A percentile compares a stretch with the other conserved stretches of the same genome.
These are phyloP conservation scores for Elsinoe perseae DNA, from an alignment of 2,329 filamentous ascomycete genomes.

Conservation along the genomic window DNA sequence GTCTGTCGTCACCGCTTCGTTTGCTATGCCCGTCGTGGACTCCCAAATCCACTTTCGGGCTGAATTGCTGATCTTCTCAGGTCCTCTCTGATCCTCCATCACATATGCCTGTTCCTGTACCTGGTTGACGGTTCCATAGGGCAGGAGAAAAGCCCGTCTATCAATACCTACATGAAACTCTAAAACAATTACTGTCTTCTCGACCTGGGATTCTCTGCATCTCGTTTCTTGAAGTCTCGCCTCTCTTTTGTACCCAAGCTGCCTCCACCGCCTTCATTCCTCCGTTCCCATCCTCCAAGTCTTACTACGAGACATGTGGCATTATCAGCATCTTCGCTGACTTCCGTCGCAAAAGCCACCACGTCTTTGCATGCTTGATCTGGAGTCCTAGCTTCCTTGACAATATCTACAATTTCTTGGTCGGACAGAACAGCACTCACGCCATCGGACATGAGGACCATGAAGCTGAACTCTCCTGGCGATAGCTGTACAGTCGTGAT, in stretches of 20 bases:
- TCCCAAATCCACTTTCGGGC: too few species aligned
- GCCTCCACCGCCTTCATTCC: conserved; percentile 77
- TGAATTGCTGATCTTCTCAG: too few species aligned
- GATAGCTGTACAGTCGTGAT: conserved; percentile 69
- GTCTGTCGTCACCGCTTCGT: conserved; percentile 13
- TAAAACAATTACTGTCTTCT: conserved; percentile 40
- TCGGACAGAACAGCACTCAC: conserved; percentile 79
- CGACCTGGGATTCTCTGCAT: conserved; percentile 73
- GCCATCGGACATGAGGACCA: conserved; percentile 83
- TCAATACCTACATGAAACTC: neutral
- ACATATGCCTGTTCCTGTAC: neutral
- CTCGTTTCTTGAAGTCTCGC: conserved; percentile 70
- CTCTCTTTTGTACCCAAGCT: conserved; percentile 89
- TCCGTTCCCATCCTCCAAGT: conserved; percentile 58
- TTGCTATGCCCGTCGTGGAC: too few species aligned
- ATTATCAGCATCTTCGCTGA: conserved; percentile 60
- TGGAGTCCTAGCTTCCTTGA: conserved; percentile 88
- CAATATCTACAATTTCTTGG: conserved; percentile 90
- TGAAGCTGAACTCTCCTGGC: conserved; percentile 79
- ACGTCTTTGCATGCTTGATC: conserved; percentile 74
- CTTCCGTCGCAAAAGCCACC: conserved; percentile 82
- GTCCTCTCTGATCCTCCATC: neutral
- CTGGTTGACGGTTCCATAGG: neutral
- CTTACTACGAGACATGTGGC: conserved; percentile 56
- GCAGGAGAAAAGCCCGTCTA: neutral